Percentiles rank a stretch among this genome's conserved stretches.
Evolutionary conservation across 768 basidiomycete species (phyloP).

Genomic region (Tulasnella sp.): DNA sequence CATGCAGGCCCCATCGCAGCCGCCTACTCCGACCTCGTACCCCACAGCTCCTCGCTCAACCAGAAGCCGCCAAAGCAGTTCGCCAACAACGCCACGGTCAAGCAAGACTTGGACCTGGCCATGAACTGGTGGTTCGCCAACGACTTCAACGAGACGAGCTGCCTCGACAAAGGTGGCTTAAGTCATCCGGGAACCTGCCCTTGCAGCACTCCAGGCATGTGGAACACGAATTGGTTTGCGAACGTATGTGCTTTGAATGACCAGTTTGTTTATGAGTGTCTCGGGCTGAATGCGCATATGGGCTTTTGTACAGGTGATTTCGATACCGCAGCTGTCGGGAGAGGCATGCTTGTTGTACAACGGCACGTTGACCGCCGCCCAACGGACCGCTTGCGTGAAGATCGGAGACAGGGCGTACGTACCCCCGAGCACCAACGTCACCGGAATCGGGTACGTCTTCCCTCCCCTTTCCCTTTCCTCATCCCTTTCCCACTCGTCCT

Average conservation of each 20-base stretch:
- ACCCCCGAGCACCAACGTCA: neutral
- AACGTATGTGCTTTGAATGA: too few species aligned
- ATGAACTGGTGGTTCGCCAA: constrained; percentile 38
- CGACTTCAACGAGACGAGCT: constrained; percentile 26
- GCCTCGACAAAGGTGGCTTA: constrained; percentile 34
- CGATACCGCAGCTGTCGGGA: constrained; percentile 26
- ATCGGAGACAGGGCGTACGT: constrained; percentile 30
- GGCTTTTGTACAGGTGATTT: constrained; percentile 29
- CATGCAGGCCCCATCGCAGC: constrained; percentile 24
- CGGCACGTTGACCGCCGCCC: constrained; percentile 22
- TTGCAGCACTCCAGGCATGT: constrained; percentile 36
- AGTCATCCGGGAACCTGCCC: constrained; percentile 24
- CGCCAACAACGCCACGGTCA: constrained; percentile 26
- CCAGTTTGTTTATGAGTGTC: neutral
- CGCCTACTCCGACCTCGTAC: constrained; percentile 23
- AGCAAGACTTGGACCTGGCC: constrained; percentile 10
- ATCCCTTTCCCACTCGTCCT: constrained; percentile 15
- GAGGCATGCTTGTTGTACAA: constrained; percentile 34
- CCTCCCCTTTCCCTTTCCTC: neutral
- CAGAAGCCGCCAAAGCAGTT: constrained; percentile 28
- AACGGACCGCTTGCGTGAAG: constrained; percentile 20
- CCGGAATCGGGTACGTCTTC: constrained; percentile 18
- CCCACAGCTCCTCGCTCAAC: constrained; percentile 11
- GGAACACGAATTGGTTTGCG: constrained; percentile 36
- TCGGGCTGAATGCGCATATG: neutral